Evolutionary conservation across 257 asterid genomes (phyloP).

Genomic region (Cinchona pubescens): DNA sequence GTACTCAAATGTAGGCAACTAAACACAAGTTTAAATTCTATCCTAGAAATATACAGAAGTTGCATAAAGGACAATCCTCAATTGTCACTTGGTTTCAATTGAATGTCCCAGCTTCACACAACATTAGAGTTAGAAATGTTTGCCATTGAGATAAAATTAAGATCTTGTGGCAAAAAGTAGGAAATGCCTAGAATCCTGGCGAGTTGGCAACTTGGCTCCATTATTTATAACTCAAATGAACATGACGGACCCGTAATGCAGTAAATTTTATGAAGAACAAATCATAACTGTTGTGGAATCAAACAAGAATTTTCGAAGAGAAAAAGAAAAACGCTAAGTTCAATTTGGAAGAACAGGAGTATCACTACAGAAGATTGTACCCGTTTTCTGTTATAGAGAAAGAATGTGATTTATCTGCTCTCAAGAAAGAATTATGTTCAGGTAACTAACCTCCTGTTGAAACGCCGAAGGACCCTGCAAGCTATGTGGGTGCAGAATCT

Average conservation of each 20-base stretch:
- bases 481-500: constrained; percentile 66
- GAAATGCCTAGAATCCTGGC: not conserved
- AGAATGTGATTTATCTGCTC: not conserved
- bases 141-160: not conserved
- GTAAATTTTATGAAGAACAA: not conserved
- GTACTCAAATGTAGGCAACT: not conserved
- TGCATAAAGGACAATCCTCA: not conserved
- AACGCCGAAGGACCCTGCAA: constrained; percentile 75
- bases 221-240: not conserved
- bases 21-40: not conserved
- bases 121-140: not conserved
- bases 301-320: not conserved
- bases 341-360: not conserved
- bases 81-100: not conserved
- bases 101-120: not conserved
- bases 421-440: not conserved
- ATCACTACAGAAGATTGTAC: not conserved
- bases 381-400: too few relatives aligned
- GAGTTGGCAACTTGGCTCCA: not conserved
- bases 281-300: not conserved
- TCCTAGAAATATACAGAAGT: not conserved
- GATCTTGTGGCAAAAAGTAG: not conserved
- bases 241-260: too few relatives aligned
- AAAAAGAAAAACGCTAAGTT: not conserved
- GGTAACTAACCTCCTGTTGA: constrained; percentile 70